These are phyloP conservation scores for Paspalum notatum DNA, from an alignment of 176 grass and related monocot species.

Conservation along the genomic window DNA sequence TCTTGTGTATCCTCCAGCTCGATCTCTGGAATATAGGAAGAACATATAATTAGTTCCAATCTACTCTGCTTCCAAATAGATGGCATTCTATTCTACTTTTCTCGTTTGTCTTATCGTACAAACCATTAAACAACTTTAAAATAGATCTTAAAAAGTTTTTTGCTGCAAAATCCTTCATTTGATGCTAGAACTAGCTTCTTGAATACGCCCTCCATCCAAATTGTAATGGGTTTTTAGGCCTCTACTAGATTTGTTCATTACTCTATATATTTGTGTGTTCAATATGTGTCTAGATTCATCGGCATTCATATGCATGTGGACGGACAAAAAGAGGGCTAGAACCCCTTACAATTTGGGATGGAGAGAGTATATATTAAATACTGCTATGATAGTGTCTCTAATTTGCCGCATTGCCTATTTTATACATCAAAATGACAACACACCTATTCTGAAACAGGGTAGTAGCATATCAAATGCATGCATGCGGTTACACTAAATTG, in stretches of 20 bases:
- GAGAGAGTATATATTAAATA: not conserved
- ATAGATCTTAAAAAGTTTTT: not conserved
- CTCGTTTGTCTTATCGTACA: not conserved
- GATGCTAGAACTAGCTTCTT: not conserved
- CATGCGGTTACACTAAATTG: not conserved
- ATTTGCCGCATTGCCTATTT: not conserved
- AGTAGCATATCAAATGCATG: not conserved
- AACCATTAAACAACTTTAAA: not conserved
- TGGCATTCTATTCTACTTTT: not conserved
- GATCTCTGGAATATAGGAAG: conserved; percentile 50
- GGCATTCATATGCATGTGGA: too few species aligned
- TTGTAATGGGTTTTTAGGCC: too few species aligned
- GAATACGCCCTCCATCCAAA: too few species aligned
- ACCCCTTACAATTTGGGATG: too few species aligned
- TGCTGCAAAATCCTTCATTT: not conserved
- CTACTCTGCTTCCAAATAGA: not conserved
- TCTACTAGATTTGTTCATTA: too few species aligned
- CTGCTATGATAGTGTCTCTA: not conserved
- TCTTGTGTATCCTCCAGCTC: conserved; percentile 88
- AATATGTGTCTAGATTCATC: too few species aligned
- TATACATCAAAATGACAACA: not conserved
- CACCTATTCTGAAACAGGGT: not conserved
- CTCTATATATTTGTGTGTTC: too few species aligned
- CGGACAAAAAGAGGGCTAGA: too few species aligned
- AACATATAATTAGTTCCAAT: not conserved